phyloP scores from a whole-genome alignment of 495 filamentous ascomycete species.

The Penicillium mononematosum region DNA sequence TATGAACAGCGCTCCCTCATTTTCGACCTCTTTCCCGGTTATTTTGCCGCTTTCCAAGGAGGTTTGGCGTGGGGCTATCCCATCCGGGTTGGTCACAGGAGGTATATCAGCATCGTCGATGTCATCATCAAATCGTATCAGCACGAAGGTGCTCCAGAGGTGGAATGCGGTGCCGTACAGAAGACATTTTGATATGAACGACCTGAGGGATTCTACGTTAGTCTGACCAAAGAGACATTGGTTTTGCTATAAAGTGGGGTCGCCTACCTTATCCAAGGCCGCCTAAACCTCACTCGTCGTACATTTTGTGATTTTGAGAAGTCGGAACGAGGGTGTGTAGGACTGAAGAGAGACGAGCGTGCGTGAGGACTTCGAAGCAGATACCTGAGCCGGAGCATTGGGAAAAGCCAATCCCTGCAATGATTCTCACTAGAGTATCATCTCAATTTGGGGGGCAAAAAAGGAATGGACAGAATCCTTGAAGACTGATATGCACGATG shows the following conservation, averaged over 20 bases:
- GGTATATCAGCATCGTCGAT: conserved; percentile 25
- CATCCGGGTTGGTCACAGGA: conserved; percentile 4
- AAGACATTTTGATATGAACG: conserved; percentile 33
- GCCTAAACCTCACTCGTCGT: conserved; percentile 40
- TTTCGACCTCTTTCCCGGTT: conserved; percentile 33
- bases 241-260: neutral
- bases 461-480: conserved; percentile 5
- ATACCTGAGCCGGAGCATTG: conserved; percentile 42
- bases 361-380: conserved; percentile 31
- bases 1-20: conserved; percentile 56
- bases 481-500: neutral
- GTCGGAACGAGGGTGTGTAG: conserved; percentile 15
- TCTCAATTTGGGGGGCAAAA: conserved; percentile 4
- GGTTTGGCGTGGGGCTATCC: conserved; percentile 1
- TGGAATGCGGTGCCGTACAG: conserved; percentile 42
- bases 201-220: conserved; percentile 24
- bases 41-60: neutral
- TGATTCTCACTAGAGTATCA: conserved; percentile 14
- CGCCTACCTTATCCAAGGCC: conserved; percentile 42
- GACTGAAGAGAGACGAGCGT: conserved; percentile 23
- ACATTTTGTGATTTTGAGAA: conserved; percentile 22
- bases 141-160: conserved; percentile 37
- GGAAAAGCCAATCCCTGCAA: conserved; percentile 20
- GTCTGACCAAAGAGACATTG: neutral
- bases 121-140: conserved; percentile 41